Evolutionary conservation across 371 early-diverging fungal genomes (phyloP), one percentile per base, ranked within the genome.

Genomic region (Zychaea mexicana): DNA sequence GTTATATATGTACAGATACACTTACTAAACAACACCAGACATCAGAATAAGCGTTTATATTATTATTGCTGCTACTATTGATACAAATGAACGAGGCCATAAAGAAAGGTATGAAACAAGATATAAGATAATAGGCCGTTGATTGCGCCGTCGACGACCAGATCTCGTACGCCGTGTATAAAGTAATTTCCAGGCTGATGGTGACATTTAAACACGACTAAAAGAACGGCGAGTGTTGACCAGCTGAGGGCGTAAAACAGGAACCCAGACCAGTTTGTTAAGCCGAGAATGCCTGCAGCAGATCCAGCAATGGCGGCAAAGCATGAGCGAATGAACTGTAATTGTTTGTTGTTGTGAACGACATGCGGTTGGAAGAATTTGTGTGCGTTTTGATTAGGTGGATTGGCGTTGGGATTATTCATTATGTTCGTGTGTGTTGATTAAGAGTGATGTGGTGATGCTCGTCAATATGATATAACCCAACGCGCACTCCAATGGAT

Each of bases 51-150:
- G n/a, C n/a, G n/a, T 12, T 42, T 42, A 42, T 42, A 39, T 42
- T 47, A 31, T 64, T 15, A 15, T 2, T 36, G 36, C 15, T 30
- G 24, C 36, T 61, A 26, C 71, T 84, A 88, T 68, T 88, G 90
- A 67, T 92, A 94, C 59, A 94, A 81, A 71, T 92, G 93, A 31
- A 93, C 91, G 64, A 93, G 79, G 47, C 93, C 93, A 57, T 89
- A 91, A 24, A 90, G 76, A 57, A 94, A 73, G n/a, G 95, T 94
- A 85, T 92, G 92, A 71, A 94, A 94, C 61, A 94, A 73, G 54
- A 90, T 83, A 71, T 87, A 93, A 33, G 88, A 87, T 67, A 92
- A 78, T 36, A 92, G 70, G n/a, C 88, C 88, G n/a, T 86, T 88
- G 17, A 86, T 52, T 17, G 92, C 85, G 7, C 92, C 92, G 54